A percentile compares a stretch with the other conserved stretches of the same genome.
Conservation (phyloP, 495 filamentous ascomycete genomes). For the Thermothielavioides terrestris region DNA sequence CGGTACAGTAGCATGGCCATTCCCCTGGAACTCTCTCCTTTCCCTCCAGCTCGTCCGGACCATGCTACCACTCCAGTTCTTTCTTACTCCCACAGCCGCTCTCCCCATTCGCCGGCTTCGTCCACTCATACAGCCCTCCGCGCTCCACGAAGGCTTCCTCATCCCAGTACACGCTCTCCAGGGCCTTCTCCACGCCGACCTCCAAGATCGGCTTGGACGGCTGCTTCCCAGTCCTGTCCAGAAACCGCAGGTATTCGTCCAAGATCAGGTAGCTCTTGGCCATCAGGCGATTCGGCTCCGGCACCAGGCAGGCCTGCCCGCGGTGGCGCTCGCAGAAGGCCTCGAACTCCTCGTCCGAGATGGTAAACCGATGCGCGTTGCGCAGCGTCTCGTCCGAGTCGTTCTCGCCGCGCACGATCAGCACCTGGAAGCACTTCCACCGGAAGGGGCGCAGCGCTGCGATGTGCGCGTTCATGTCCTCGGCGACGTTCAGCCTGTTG, state of each 20-base stretch:
- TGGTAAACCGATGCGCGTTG: constrained; percentile 39
- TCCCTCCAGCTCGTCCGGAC: too few relatives aligned
- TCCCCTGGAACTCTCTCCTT: too few relatives aligned
- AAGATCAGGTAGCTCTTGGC: constrained; percentile 44
- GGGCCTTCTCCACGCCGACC: constrained; percentile 42
- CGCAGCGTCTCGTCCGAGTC: constrained; percentile 36
- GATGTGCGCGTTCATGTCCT: constrained; percentile 47
- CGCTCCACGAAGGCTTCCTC: constrained; percentile 38
- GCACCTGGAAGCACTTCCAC: constrained; percentile 53
- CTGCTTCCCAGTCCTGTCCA: constrained; percentile 41
- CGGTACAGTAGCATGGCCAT: too few relatives aligned
- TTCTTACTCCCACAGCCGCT: neutral
- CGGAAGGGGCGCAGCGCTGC: constrained; percentile 40
- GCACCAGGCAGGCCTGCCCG: constrained; percentile 35
- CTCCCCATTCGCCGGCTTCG: constrained; percentile 6
- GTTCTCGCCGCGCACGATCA: constrained; percentile 49
- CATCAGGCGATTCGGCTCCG: constrained; percentile 48
- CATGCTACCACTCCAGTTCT: neutral
- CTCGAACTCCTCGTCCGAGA: constrained; percentile 42
- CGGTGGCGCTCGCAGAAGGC: constrained; percentile 41
- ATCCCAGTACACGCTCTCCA: constrained; percentile 45
- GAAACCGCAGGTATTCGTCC: constrained; percentile 49
- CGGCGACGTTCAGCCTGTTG: constrained; percentile 39
- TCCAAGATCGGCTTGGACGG: constrained; percentile 39
- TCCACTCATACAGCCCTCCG: constrained; percentile 49